A percentile compares a stretch with the other conserved stretches of the same genome.
phyloP scores from a whole-genome alignment of 192 early-diverging fungal species.

The Entomortierella parvispora region DNA sequence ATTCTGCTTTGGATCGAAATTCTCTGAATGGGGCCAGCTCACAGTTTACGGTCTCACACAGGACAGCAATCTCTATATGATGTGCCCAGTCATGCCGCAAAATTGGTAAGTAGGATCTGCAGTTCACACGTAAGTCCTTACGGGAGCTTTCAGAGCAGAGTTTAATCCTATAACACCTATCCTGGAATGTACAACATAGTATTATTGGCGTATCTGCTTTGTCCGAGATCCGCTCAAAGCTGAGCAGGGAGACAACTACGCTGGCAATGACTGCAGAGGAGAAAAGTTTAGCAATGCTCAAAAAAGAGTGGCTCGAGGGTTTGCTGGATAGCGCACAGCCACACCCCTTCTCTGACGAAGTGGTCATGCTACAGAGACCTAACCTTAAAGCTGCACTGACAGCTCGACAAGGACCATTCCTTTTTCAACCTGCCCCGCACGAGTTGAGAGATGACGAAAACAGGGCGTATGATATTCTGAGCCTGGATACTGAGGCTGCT shows the following conservation, averaged over 20 bases:
- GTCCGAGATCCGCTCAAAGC: constrained; percentile 24
- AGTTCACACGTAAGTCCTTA: background rate
- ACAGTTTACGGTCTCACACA: constrained; percentile 77
- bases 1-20: constrained; percentile 59
- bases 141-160: background rate
- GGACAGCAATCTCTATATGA: constrained; percentile 74
- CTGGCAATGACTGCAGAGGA: background rate
- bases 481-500: constrained; percentile 53
- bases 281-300: background rate
- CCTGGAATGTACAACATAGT: background rate
- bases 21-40: constrained; percentile 73
- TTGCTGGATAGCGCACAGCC: constrained; percentile 42
- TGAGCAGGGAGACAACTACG: constrained; percentile 12
- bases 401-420: constrained; percentile 64
- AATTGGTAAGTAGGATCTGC: constrained; percentile 57
- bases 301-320: constrained; percentile 56
- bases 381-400: constrained; percentile 8
- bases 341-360: constrained; percentile 24
- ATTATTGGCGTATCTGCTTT: constrained; percentile 17
- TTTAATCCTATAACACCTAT: background rate
- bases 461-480: constrained; percentile 58
- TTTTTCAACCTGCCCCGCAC: constrained; percentile 53
- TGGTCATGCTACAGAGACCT: constrained; percentile 18
- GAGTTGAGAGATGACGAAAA: constrained; percentile 35
- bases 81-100: constrained; percentile 83